phyloP scores from a whole-genome alignment of 805 yeast species.

The Candida maltosa region DNA sequence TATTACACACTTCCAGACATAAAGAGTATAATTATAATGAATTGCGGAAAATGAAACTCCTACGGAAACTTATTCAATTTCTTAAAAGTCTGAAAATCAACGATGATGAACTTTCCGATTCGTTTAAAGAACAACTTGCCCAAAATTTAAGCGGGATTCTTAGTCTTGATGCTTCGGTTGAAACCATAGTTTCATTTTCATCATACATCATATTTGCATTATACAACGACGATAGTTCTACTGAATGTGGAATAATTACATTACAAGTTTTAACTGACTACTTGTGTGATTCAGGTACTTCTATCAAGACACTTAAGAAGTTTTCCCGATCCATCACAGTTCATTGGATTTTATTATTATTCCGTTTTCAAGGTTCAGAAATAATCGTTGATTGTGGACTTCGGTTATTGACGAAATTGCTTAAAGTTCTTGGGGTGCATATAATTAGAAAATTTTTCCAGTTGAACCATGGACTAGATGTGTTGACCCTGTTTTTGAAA shows the following conservation, averaged over 20 bases:
- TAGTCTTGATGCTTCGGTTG: conserved; percentile 47
- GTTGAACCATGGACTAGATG: conserved; percentile 47
- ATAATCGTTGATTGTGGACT: conserved; percentile 38
- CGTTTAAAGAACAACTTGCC: conserved; percentile 14
- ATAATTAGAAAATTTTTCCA: conserved; percentile 48
- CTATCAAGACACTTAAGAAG: conserved; percentile 38
- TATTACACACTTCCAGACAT: conserved; percentile 52
- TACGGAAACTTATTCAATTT: conserved; percentile 48
- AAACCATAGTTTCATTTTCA: conserved; percentile 48
- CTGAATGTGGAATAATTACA: conserved; percentile 31
- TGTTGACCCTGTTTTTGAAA: conserved; percentile 42
- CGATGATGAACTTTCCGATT: conserved; percentile 5
- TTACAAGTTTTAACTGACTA: conserved; percentile 32
- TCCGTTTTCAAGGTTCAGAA: conserved; percentile 32
- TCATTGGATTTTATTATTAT: conserved; percentile 60
- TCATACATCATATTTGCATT: conserved; percentile 48
- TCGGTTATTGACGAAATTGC: conserved; percentile 47
- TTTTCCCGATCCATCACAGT: conserved; percentile 55
- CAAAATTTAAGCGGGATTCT: conserved; percentile 21
- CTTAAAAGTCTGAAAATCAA: conserved; percentile 31
- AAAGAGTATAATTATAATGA: conserved; percentile 49
- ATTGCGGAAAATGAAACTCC: conserved; percentile 48
- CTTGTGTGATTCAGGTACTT: conserved; percentile 37
- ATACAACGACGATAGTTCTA: conserved; percentile 37
- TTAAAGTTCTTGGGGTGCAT: conserved; percentile 44